phyloP scores from a whole-genome alignment of 2,329 filamentous ascomycete species.

The Fusarium chuoi region DNA sequence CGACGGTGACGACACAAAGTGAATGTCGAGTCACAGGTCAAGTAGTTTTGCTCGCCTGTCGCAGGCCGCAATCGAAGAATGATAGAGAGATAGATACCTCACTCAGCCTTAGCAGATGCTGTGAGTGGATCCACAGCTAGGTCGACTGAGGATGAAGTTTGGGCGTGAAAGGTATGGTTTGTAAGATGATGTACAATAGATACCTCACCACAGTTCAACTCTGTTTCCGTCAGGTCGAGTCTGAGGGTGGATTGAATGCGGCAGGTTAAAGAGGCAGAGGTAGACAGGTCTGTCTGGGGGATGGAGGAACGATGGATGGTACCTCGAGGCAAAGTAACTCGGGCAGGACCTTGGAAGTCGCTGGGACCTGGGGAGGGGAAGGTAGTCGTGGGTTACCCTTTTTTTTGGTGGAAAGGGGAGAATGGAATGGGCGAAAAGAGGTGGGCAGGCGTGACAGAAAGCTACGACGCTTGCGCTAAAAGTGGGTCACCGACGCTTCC shows the following conservation, averaged over 20 bases:
- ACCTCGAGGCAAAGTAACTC: constrained; percentile 57
- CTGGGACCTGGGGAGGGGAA: constrained; percentile 46
- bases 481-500: constrained; percentile 26
- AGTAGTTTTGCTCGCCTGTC: constrained; percentile 5
- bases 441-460: constrained; percentile 44
- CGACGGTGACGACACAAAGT: constrained; percentile 35
- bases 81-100: background rate
- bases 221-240: constrained; percentile 28
- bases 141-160: constrained; percentile 21
- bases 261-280: constrained; percentile 5
- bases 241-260: constrained; percentile 32
- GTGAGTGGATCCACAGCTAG: constrained; percentile 43
- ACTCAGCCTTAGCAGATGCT: constrained; percentile 25
- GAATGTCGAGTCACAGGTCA: constrained; percentile 10
- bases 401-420: constrained; percentile 49
- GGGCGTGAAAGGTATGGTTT: constrained; percentile 3
- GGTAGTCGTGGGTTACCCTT: constrained; percentile 49
- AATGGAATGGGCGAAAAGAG: constrained; percentile 45
- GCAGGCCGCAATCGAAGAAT: constrained; percentile 20
- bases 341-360: constrained; percentile 46
- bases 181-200: constrained; percentile 37
- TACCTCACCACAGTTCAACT: constrained; percentile 23
- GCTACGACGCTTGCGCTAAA: constrained; percentile 33
- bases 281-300: constrained; percentile 28
- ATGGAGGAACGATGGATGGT: constrained; percentile 47